Evolutionary conservation across 2,329 filamentous ascomycete genomes (phyloP).

Genomic region (Grosmannia penicillata): DNA sequence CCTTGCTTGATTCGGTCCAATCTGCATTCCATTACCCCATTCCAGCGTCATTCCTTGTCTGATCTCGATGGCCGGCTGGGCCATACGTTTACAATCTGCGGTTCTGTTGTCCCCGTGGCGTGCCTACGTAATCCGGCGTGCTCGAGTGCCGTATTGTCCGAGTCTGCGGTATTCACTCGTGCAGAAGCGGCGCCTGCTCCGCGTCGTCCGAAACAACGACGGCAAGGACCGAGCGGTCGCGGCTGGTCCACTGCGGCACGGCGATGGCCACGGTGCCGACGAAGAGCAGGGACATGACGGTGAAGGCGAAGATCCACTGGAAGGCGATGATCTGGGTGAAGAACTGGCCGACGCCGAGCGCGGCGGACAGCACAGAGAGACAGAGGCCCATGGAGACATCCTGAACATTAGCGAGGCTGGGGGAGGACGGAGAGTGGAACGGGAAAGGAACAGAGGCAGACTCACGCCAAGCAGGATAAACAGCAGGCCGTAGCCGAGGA

Average conservation of each 20-base stretch:
- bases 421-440: too few relatives aligned
- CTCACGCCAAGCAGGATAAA: constrained; percentile 57
- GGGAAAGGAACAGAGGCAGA: background rate
- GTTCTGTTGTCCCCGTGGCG: too few relatives aligned
- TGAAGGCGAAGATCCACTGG: constrained; percentile 87
- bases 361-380: constrained; percentile 56
- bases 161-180: constrained; percentile 18
- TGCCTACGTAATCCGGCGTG: too few relatives aligned
- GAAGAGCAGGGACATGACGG: constrained; percentile 65
- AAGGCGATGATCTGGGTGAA: constrained; percentile 57
- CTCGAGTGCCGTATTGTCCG: too few relatives aligned
- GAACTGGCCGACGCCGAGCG: constrained; percentile 68
- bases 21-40: too few relatives aligned
- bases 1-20: too few relatives aligned
- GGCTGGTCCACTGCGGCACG: constrained; percentile 47
- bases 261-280: constrained; percentile 50
- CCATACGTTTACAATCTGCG: too few relatives aligned
- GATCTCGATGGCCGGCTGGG: too few relatives aligned
- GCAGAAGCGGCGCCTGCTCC: constrained; percentile 48
- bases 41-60: background rate
- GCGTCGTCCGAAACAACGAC: constrained; percentile 22
- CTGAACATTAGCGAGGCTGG: constrained; percentile 15
- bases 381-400: constrained; percentile 68
- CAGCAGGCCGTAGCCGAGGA: constrained; percentile 61
- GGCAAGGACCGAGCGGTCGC: constrained; percentile 22